These are phyloP conservation scores for Cystobasidium pallidum DNA, from an alignment of 1,284 basidiomycete species.

Conservation along the genomic window DNA sequence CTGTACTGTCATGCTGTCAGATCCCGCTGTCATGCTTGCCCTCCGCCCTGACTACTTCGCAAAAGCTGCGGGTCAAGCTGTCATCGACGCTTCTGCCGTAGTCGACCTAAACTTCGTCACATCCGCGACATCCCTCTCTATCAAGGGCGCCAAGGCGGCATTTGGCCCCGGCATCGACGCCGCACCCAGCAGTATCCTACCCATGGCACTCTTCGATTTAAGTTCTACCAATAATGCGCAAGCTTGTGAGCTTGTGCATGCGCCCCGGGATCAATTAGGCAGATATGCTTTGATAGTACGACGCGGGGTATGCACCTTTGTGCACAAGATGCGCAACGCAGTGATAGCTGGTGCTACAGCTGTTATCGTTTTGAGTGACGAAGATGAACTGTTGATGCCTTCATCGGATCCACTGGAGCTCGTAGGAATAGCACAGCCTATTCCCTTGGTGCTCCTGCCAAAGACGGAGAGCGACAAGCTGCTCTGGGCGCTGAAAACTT, in stretches of 20 bases:
- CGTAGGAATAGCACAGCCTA: background rate
- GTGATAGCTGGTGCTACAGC: conserved; percentile 46
- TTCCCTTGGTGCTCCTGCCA: conserved; percentile 29
- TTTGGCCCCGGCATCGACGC: conserved; percentile 32
- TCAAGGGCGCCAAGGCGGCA: conserved; percentile 26
- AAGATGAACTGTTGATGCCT: conserved; percentile 46
- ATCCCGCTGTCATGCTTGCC: conserved; percentile 47
- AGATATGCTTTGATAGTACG: conserved; percentile 42
- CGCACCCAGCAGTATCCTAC: background rate
- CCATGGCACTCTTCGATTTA: conserved; percentile 7
- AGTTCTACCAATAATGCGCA: background rate
- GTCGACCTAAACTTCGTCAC: conserved; percentile 24
- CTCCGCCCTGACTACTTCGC: conserved; percentile 18
- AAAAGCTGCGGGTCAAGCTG: background rate
- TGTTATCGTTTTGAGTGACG: conserved; percentile 48
- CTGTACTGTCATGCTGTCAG: conserved; percentile 46
- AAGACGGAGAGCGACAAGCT: conserved; percentile 14
- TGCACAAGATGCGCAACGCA: conserved; percentile 48
- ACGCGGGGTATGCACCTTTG: conserved; percentile 51
- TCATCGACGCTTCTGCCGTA: background rate
- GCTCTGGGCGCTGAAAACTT: background rate
- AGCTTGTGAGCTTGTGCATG: background rate
- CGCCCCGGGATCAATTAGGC: background rate
- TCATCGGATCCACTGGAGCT: conserved; percentile 41
- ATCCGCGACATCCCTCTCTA: conserved; percentile 9